Evolutionary conservation across 805 yeast genomes (phyloP).

Genomic region (Maudiozyma bulderi): DNA sequence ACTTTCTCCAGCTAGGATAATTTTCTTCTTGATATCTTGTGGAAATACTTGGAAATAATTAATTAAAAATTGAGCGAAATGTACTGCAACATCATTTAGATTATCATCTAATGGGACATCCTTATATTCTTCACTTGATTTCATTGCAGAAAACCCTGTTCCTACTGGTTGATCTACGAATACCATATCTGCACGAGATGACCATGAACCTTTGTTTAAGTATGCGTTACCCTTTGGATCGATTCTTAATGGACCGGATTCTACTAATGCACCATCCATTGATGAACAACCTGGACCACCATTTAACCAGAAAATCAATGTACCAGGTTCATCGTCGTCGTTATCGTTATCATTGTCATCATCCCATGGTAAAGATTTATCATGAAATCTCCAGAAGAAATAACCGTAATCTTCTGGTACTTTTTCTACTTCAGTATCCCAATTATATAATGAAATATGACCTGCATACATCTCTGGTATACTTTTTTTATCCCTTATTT

Average conservation of each 20-base stretch:
- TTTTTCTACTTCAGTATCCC: slow-evolving; percentile 17
- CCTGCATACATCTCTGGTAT: slow-evolving; percentile 50
- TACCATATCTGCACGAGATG: slow-evolving; percentile 62
- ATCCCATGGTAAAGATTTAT: background rate
- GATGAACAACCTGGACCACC: slow-evolving; percentile 99
- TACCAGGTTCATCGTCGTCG: slow-evolving; percentile 23
- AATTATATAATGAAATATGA: slow-evolving; percentile 35
- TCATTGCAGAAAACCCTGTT: slow-evolving; percentile 73
- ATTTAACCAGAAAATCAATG: slow-evolving; percentile 77
- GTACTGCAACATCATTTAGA: slow-evolving; percentile 38
- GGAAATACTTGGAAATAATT: slow-evolving; percentile 67
- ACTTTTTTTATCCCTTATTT: slow-evolving; percentile 9
- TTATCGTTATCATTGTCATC: slow-evolving; percentile 4
- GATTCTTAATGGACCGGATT: slow-evolving; percentile 79
- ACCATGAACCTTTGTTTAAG: slow-evolving; percentile 74
- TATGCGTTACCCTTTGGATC: slow-evolving; percentile 36
- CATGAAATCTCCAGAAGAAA: slow-evolving; percentile 66
- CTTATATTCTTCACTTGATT: slow-evolving; percentile 5
- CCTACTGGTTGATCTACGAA: slow-evolving; percentile 94
- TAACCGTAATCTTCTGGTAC: slow-evolving; percentile 25
- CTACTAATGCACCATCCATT: slow-evolving; percentile 93
- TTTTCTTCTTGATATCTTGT: slow-evolving; percentile 49
- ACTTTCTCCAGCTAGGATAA: slow-evolving; percentile 86
- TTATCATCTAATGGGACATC: slow-evolving; percentile 11
- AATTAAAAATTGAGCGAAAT: slow-evolving; percentile 56